A percentile compares a stretch with the other conserved stretches of the same genome.
Evolutionary conservation across 2,329 filamentous ascomycete species (phyloP).

Genomic region (Huntiella moniliformis): DNA sequence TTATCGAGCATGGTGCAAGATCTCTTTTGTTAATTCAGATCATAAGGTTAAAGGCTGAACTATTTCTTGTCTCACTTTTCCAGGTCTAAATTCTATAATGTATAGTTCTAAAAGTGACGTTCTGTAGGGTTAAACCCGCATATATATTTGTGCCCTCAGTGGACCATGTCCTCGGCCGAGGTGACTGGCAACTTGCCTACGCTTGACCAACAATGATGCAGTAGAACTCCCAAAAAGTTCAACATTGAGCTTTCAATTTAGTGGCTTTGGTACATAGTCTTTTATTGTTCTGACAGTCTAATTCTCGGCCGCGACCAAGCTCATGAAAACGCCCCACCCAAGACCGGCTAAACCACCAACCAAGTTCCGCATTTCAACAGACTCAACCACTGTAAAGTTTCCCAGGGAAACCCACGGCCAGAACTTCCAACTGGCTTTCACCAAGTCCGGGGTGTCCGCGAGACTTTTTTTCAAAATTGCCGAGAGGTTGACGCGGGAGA

Average conservation of each 20-base stretch:
- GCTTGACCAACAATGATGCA: not conserved
- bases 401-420: slow-evolving; percentile 53
- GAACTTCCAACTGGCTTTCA: slow-evolving; percentile 47
- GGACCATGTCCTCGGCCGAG: too few species aligned
- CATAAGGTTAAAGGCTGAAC: too few species aligned
- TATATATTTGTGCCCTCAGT: too few species aligned
- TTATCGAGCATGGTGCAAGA: too few species aligned
- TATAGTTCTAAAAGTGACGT: too few species aligned
- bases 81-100: too few species aligned
- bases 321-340: slow-evolving; percentile 58
- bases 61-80: too few species aligned
- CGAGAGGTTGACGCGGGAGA: slow-evolving; percentile 26
- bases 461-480: slow-evolving; percentile 25
- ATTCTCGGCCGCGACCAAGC: slow-evolving; percentile 27
- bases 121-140: too few species aligned
- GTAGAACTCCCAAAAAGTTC: not conserved
- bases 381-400: slow-evolving; percentile 50
- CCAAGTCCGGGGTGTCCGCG: slow-evolving; percentile 43
- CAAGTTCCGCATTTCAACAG: slow-evolving; percentile 50
- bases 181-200: too few species aligned
- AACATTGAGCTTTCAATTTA: too few species aligned
- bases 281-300: not conserved
- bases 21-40: too few species aligned
- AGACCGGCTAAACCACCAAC: slow-evolving; percentile 56
- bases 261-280: too few species aligned